These are phyloP conservation scores for Pyrenophora graminea DNA, from an alignment of 2,329 filamentous ascomycete species.

Conservation along the genomic window DNA sequence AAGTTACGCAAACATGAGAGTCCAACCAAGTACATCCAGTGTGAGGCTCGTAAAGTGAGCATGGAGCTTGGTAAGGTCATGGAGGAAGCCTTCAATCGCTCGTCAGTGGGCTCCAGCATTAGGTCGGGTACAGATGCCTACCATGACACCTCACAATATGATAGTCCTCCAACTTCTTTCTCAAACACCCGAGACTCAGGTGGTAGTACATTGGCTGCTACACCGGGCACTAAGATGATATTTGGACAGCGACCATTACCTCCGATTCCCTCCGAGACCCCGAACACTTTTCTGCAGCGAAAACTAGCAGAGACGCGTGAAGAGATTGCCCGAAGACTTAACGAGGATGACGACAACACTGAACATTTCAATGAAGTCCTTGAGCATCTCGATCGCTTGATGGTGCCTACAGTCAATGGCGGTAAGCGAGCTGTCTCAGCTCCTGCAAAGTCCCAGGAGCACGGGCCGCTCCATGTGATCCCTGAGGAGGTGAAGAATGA, in stretches of 20 bases:
- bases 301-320: conserved; percentile 63
- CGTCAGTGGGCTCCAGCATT: conserved; percentile 58
- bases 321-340: conserved; percentile 59
- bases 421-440: conserved; percentile 54
- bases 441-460: conserved; percentile 40
- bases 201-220: conserved; percentile 34
- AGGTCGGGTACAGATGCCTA: conserved; percentile 37
- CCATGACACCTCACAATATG: conserved; percentile 45
- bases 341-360: conserved; percentile 52
- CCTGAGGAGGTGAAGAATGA: conserved; percentile 55
- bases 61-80: conserved; percentile 85
- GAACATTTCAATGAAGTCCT: conserved; percentile 64
- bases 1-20: conserved; percentile 48
- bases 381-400: conserved; percentile 62
- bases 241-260: conserved; percentile 51
- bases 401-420: conserved; percentile 48
- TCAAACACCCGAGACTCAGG: conserved; percentile 46
- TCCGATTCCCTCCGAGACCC: conserved; percentile 52
- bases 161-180: conserved; percentile 59
- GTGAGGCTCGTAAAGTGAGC: conserved; percentile 83
- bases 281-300: conserved; percentile 57
- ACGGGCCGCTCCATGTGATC: conserved; percentile 54
- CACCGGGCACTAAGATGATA: conserved; percentile 32
- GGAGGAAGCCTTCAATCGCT: conserved; percentile 86
- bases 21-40: conserved; percentile 63